phyloP scores from a whole-genome alignment of 176 grass and related monocot genomes.

The Stipa capillata region DNA sequence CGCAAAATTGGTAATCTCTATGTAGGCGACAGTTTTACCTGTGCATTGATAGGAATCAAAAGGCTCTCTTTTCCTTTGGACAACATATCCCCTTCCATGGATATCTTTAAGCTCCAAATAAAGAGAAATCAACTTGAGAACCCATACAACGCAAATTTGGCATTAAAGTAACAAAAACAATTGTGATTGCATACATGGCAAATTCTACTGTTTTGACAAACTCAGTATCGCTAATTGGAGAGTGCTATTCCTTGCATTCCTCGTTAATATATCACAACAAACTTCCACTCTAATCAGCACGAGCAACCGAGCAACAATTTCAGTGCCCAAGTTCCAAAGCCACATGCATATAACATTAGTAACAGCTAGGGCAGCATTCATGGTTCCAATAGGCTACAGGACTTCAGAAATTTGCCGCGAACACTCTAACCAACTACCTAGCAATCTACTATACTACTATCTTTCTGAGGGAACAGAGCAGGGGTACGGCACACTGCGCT shows the following conservation, averaged over 20 bases:
- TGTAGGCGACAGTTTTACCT: slow-evolving; percentile 28
- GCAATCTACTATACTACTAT: not conserved
- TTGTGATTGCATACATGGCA: too few relatives aligned
- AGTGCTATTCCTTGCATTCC: not conserved
- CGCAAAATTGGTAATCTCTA: not conserved
- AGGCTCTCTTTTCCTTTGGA: slow-evolving; percentile 88
- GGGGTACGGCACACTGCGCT: not conserved
- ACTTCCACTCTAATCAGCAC: not conserved
- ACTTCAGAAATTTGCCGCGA: not conserved
- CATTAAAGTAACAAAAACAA: not conserved
- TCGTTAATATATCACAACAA: not conserved
- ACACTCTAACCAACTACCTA: not conserved
- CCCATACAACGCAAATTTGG: not conserved
- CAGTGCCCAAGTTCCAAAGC: not conserved
- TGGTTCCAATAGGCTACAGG: not conserved
- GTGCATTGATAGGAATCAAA: slow-evolving; percentile 68
- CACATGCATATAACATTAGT: not conserved
- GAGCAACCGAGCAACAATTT: not conserved
- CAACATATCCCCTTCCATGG: slow-evolving; percentile 48
- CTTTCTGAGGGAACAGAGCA: not conserved
- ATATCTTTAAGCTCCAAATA: slow-evolving; percentile 48
- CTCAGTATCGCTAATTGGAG: not conserved
- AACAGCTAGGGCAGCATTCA: not conserved
- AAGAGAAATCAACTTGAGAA: slow-evolving; percentile 19
- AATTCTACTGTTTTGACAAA: not conserved